Evolutionary conservation across 2,329 filamentous ascomycete species (phyloP), one percentile per base, ranked within the genome.

Genomic region (Graphilbum fragrans): DNA sequence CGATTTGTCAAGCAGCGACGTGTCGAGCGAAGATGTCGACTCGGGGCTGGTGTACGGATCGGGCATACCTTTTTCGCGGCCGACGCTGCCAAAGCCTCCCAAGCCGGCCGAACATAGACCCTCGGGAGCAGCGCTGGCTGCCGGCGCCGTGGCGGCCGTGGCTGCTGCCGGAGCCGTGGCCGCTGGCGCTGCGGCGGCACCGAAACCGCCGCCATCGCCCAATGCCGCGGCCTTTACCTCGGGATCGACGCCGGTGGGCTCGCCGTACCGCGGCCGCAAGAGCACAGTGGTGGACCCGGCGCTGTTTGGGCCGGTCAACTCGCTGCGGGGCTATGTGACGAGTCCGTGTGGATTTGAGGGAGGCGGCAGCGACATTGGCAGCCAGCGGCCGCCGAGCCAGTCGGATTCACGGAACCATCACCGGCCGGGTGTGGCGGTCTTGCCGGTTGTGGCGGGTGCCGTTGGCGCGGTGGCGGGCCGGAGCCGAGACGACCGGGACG

Each of bases 231-330:
- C 21, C 7, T 34, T 17, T 1, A 35, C 38, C 10, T 18, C 29
- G 5, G 39, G 37, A 8, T 35, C 41, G 5, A 35, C 25, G 3
- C 19, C 41, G 5, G 21, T 23, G 6, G 12, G 23, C 12, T 10
- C 6, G 20, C 38, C 25, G 18, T 33, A 33, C 29, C 2, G 19
- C 20, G 7, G 23, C n/a, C 19, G 61, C 38, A 70, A 67, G 53
- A 64, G 58, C 37, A 71, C 69, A 18, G 57, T 74, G 21, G 74
- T 77, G 37, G 74, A 77, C 47, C 76, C 74, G 12, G 59, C 63
- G 45, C 60, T 74, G 32, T 79, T 78, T 52, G 75, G 74, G 4
- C 75, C 72, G 14, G 59, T 69, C 41, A 80, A 78, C 54, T 79
- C 73, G n/a, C 64, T 78, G 23, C 69, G 64, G 45, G 77, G 69